A percentile compares a stretch with the other conserved stretches of the same genome.
Evolutionary conservation across 2,329 filamentous ascomycete genomes (phyloP).

Genomic region (Colletotrichum tropicicola): DNA sequence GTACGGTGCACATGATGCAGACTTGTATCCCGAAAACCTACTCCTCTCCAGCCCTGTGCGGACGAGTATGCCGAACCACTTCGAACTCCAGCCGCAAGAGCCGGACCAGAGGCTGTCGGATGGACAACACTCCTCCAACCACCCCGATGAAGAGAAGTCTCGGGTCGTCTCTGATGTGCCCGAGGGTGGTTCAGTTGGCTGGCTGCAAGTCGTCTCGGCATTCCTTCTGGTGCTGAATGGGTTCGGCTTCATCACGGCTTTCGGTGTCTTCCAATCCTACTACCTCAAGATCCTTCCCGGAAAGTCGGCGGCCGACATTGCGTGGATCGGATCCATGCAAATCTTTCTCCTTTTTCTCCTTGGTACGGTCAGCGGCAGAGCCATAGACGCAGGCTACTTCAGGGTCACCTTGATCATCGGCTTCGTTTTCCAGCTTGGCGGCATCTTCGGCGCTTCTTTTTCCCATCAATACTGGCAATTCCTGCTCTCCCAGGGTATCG

Average conservation of each 20-base stretch:
- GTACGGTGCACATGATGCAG: not conserved
- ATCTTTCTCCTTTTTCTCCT: conserved; percentile 52
- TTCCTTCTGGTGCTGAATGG: conserved; percentile 52
- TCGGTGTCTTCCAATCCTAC: conserved; percentile 54
- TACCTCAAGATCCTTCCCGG: conserved; percentile 43
- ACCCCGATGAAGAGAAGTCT: conserved; percentile 1
- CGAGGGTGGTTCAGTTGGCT: conserved; percentile 35
- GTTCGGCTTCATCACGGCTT: conserved; percentile 56
- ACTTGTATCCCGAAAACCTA: not conserved
- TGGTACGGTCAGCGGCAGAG: conserved; percentile 51
- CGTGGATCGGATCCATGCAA: conserved; percentile 57
- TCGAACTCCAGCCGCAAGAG: not conserved
- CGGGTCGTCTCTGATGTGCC: not conserved
- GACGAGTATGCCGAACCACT: not conserved
- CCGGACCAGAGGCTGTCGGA: not conserved
- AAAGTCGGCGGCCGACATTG: conserved; percentile 47
- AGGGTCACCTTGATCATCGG: conserved; percentile 48
- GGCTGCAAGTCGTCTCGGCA: conserved; percentile 48
- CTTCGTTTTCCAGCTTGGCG: conserved; percentile 47
- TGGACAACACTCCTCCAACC: not conserved
- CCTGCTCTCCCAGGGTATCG: conserved; percentile 60
- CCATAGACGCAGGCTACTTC: conserved; percentile 55
- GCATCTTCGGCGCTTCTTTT: conserved; percentile 55
- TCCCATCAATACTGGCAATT: conserved; percentile 56
- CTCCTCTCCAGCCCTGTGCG: too few species aligned